Base-by-base conservation (phyloP, 202 grass and related monocot species). In the Zoysia matrella region DNA sequence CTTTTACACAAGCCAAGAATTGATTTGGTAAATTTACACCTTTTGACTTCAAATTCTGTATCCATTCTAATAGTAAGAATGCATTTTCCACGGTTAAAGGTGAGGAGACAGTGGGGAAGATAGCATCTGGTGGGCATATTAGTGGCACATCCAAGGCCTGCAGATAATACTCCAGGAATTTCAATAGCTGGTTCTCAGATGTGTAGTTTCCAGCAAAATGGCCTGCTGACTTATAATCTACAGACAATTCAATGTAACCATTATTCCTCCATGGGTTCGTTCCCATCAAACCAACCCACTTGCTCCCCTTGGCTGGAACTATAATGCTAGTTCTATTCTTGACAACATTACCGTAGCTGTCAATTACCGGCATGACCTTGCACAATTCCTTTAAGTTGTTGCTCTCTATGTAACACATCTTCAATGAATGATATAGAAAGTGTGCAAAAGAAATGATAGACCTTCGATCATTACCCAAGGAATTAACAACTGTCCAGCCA, bases 261-360 rank as follows among this genome's bases (percentile, higher is more conserved):
- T 81, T 77, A 1, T 2, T 52, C 70, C 72, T 90, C 90, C 88
- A 97, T 42, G 93, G 93, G 79, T 97, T 97, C 6, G 60, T 71
- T 57, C 86, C 77, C 83, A 97, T 65, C 84, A 97, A 77, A 54
- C 67, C 41, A 4, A 81, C 81, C 93, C 93, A 97, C 70, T 93
- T 91, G 74, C 93, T 93, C 5, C 86, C 90, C 56, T 74, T 87
- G 7, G 93, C 90, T 36, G 93, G 93, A 80, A 97, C 84, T 1
- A 97, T 70, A 76, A 93, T 78, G 3, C 77, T 50, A 6, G 50
- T 77, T 36, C 70, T 89, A 22, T 6, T 0, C 58, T 10, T 84
- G 14, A 89, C 54, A 4, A 81, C 70, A 47, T 0, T 2, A 0
- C 93, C 81, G 11, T 87, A 85, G 67, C 60, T 92, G 67, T 92